Base-by-base conservation (phyloP, 2,329 filamentous ascomycete species). In the Fusarium illudens region DNA sequence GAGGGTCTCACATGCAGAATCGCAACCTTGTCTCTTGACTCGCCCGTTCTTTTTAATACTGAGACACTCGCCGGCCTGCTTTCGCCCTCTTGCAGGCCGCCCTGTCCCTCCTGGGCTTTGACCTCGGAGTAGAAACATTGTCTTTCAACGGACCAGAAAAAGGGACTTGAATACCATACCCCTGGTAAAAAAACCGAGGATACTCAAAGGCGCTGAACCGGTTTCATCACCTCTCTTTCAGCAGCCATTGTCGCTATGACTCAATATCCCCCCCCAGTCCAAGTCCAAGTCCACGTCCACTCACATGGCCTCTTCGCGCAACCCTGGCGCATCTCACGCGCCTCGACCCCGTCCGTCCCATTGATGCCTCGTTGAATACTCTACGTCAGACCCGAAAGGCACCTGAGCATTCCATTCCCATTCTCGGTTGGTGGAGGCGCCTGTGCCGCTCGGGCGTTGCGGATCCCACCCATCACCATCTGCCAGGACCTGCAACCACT, bases 401-500 rank as follows among this genome's bases (percentile, higher is more conserved):
- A 58, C 48, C 58, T 33, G 33, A 57, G 50, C 36, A 59, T 34
- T 46, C 42, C 42, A 46, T 44, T n/a, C 39, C 34, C 29, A 32
- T 48, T 30, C 19, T 32, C 10, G n/a, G 42, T 29, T 30, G 37
- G 25, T 34, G 27, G 29, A 63, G 36, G 32, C 33, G 29, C 22
- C n/a, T 30, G 17, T 42, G 33, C 30, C 42, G 42, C 37, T 32
- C 27, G 22, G 25, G 49, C 17, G 42, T 57, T 62, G 49, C 60
- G 52, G 52, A 51, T 62, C 37, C 44, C 44, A 30, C 32, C 30
- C 34, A 60, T 32, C 20, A 32, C 37, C 19, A 33, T 29, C 64
- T 60, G 50, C 36, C 50, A 53, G 42, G 22, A 49, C 19, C 44
- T 69, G 65, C 50, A 68, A 66, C 61, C 61, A 59, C 61, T 62